Percentiles rank a stretch among this genome's conserved stretches.
These are phyloP conservation scores for Clitopilus passeckerianus DNA, from an alignment of 768 basidiomycete species.

Conservation along the genomic window DNA sequence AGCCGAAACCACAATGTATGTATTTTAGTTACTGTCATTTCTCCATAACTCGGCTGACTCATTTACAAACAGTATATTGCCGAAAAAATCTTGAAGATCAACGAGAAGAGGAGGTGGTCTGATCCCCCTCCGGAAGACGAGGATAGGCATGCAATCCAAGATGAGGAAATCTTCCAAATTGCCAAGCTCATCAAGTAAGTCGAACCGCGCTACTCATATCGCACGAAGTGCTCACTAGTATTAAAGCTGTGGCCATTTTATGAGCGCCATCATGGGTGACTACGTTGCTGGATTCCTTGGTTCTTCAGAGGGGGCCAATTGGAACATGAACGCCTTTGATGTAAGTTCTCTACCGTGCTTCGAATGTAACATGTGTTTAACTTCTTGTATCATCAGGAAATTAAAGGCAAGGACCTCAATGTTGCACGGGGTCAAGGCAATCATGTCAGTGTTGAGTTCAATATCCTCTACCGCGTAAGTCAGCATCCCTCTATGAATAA, in stretches of 20 bases:
- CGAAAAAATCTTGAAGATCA: conserved; percentile 44
- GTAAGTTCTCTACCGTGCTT: conserved; percentile 8
- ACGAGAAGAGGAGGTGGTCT: conserved; percentile 45
- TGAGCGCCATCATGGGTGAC: conserved; percentile 50
- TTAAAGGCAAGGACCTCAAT: conserved; percentile 26
- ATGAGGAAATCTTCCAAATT: conserved; percentile 58
- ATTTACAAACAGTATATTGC: conserved; percentile 43
- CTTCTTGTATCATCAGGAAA: conserved; percentile 19
- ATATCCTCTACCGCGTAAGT: conserved; percentile 37
- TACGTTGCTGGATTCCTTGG: conserved; percentile 58
- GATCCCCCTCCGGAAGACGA: conserved; percentile 32
- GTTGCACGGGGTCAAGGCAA: conserved; percentile 57
- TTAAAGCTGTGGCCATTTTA: conserved; percentile 46
- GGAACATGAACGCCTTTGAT: conserved; percentile 49
- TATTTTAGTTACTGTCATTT: no score
- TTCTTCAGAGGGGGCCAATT: conserved; percentile 44
- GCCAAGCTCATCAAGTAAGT: conserved; percentile 46
- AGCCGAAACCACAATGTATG: conserved; percentile 59
- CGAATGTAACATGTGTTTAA: neutral
- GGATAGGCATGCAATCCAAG: conserved; percentile 24
- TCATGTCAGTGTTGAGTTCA: conserved; percentile 67
- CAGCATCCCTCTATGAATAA: neutral
- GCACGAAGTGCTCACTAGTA: neutral
- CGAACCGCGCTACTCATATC: no score
- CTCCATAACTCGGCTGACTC: no score